Evolutionary conservation across 1,284 basidiomycete genomes (phyloP), one percentile per base, ranked within the genome.

Genomic region (Ganoderma multipileum): DNA sequence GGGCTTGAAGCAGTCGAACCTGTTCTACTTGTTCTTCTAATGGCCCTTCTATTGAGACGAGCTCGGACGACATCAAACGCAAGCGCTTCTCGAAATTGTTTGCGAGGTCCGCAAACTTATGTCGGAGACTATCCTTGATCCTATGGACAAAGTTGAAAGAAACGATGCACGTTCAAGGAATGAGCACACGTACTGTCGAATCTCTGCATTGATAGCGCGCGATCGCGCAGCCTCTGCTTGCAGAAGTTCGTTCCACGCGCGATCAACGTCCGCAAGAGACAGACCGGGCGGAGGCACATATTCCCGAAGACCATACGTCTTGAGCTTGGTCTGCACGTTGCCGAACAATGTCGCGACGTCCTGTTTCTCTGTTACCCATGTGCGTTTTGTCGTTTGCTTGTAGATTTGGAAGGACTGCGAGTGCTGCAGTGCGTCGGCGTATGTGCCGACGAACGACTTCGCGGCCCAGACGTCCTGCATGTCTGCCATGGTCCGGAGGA

Each of bases 291-390:
- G 89, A n/a, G 96, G 95, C 23, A 91, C 85, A 80, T 97, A 98
- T 74, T 93, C 89, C 64, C 90, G 84, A 71, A 98, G 78, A 14
- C 92, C 90, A 81, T 99, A 99, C 18, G 97, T 99, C 78, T 88
- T 89, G 71, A 99, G 83, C 80, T 99, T 98, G 1, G 96, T 98
- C 79, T 97, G 95, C 44, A 99, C 93, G 77, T 98, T 98, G 5
- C 94, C 91, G 74, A 98, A 94, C 16, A 99, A 85, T 2, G 94
- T 95, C 2, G 92, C 89, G 8, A 98, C 83, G 72, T 97, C 96
- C 77, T 96, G 95, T 75, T 93, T 90, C 80, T 99, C 97, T 2
- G 89, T 91, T 6, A 97, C 95, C 93, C 96, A 97, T 2, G 84
- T 84, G 7, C 96, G 88, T 77, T 98, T 98, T 57, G 86, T 90